Base-by-base conservation (phyloP, 768 basidiomycete genomes). In the Neoboletus brunneissimus region DNA sequence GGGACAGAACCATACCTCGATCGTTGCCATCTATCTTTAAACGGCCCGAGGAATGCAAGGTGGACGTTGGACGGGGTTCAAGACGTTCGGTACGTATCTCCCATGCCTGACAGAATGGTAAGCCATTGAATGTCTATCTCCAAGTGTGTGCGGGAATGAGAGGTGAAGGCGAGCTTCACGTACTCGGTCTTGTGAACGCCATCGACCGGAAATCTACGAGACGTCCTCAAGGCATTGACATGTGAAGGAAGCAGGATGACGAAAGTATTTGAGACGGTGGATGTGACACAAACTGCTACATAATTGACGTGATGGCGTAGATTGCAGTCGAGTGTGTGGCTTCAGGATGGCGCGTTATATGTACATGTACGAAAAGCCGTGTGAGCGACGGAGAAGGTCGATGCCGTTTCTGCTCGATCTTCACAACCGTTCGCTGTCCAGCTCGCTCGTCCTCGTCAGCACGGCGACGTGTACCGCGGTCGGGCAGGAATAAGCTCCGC, bases 171-270 rank as follows among this genome's bases (percentile, higher is more conserved):
- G 41, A 55, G 46, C 44, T 45, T 51, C 40, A 62, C 59, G 56
- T 55, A 67, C 56, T 45, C 47, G 13, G 31, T 25, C 25, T 53
- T 34, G 48, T 50, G 42, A 43, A 32, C 2, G 34, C 11, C 32
- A 59, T 53, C 57, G 48, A 40, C 51, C 61, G 57, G 64, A 18
- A 55, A 65, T 63, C 61, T 65, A 66, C 61, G 64, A 48, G 42
- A 44, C 42, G 37, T 23, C 27, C 49, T 34, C 11, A 83, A 10
- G 83, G 85, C 29, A 80, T 54, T 57, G 48, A 35, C 56, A 53
- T 83, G 79, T 11, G 76, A 63, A 34, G 72, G 69, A 57, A 80
- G 77, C 11, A 77, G 65, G 23, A 79, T 68, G 70, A 77, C 76
- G 12, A 83, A 64, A 32, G 69, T 75, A 1, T 41, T 78, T 20